A percentile compares a stretch with the other conserved stretches of the same genome.
phyloP scores from a whole-genome alignment of 805 yeast species.

The Priceomyces medius region DNA sequence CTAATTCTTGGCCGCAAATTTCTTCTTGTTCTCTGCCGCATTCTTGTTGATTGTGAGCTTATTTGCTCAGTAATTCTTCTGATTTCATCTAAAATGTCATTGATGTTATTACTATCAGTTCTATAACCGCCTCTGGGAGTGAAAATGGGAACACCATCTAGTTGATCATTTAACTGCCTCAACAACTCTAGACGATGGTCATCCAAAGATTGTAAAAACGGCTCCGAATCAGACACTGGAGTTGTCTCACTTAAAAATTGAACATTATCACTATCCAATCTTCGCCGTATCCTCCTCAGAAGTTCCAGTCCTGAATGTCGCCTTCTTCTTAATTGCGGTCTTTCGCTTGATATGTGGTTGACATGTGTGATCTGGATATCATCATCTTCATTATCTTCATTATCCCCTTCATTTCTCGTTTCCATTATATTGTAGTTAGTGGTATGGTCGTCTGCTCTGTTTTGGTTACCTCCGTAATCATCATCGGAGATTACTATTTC shows the following conservation, averaged over 20 bases:
- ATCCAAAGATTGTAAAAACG: slow-evolving; percentile 1
- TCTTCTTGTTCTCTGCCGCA: slow-evolving; percentile 4
- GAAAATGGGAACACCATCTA: slow-evolving; percentile 6
- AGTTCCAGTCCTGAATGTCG: not conserved
- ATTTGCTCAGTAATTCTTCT: slow-evolving; percentile 5
- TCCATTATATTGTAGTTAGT: not conserved
- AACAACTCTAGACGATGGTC: slow-evolving; percentile 3
- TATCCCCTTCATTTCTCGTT: not conserved
- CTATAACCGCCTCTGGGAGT: slow-evolving; percentile 7
- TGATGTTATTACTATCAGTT: not conserved
- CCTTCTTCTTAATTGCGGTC: not conserved
- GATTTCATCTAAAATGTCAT: slow-evolving; percentile 3
- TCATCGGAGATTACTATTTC: slow-evolving; percentile 19
- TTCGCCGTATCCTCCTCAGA: slow-evolving; percentile 8
- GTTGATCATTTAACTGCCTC: slow-evolving; percentile 5
- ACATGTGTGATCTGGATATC: slow-evolving; percentile 19
- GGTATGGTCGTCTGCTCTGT: not conserved
- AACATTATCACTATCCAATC: slow-evolving; percentile 16
- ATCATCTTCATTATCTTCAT: slow-evolving; percentile 12
- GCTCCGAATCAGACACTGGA: not conserved
- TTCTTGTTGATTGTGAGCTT: not conserved
- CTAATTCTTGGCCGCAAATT: slow-evolving; percentile 6
- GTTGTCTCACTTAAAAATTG: slow-evolving; percentile 24
- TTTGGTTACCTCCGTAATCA: slow-evolving; percentile 1
- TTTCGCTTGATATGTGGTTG: slow-evolving; percentile 4